These are phyloP conservation scores for Penicillium bovifimosum DNA, from an alignment of 495 filamentous ascomycete genomes.

Conservation along the genomic window DNA sequence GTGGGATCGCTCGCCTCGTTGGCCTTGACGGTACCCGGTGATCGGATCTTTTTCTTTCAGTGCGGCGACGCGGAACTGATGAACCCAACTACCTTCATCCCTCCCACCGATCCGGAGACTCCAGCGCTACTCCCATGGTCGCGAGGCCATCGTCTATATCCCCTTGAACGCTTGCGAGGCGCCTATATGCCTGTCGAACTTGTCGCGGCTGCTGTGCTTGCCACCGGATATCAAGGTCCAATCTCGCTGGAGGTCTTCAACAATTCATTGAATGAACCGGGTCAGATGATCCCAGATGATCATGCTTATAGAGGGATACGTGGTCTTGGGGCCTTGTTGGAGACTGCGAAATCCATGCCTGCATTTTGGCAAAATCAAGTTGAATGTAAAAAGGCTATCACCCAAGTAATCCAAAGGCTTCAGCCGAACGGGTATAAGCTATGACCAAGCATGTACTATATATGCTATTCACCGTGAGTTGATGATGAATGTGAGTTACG, in stretches of 20 bases:
- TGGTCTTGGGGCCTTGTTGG: constrained; percentile 12
- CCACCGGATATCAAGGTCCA: constrained; percentile 57
- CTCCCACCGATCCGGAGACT: constrained; percentile 15
- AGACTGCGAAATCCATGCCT: constrained; percentile 9
- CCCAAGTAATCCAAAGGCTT: constrained; percentile 2
- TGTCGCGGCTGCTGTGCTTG: constrained; percentile 55
- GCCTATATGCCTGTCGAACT: constrained; percentile 60
- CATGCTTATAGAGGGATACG: constrained; percentile 27
- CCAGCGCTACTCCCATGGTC: constrained; percentile 32
- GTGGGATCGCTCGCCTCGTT: constrained; percentile 40
- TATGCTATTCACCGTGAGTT: no score
- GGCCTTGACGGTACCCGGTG: constrained; percentile 46
- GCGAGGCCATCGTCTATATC: constrained; percentile 45
- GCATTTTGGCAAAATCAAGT: constrained; percentile 21
- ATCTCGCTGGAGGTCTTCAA: constrained; percentile 63
- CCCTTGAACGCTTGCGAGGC: constrained; percentile 41
- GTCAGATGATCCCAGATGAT: constrained; percentile 5
- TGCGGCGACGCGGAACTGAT: constrained; percentile 60
- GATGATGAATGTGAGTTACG: no score
- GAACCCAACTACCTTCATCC: constrained; percentile 33
- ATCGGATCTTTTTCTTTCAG: constrained; percentile 68
- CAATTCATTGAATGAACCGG: constrained; percentile 20
- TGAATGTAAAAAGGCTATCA: not conserved
- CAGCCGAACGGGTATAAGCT: not conserved
- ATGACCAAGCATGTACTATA: no score